These are phyloP conservation scores for Spiraea crenata DNA, from an alignment of 331 rosid species.

Conservation along the genomic window DNA sequence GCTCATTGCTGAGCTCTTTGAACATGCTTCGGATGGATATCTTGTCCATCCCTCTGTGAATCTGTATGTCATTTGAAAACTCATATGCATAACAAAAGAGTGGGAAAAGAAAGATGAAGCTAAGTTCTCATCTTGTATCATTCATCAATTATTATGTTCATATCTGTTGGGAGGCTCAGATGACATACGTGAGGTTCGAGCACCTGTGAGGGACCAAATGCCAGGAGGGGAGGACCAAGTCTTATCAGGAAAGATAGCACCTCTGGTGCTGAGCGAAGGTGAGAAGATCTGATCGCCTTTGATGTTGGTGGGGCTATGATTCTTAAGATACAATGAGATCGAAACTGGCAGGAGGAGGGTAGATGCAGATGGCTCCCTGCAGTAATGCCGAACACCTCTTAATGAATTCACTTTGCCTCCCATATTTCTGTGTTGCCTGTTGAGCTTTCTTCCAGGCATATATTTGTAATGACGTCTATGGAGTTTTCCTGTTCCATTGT, in stretches of 20 bases:
- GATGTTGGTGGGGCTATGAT: not conserved
- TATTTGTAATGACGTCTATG: not conserved
- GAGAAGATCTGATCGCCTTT: not conserved
- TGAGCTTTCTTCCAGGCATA: not conserved
- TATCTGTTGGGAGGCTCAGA: constrained; percentile 19
- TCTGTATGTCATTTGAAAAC: constrained; percentile 12
- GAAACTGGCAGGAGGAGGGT: too few relatives aligned
- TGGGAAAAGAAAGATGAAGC: constrained; percentile 16
- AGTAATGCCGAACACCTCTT: not conserved
- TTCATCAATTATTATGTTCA: constrained; percentile 7
- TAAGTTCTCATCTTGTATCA: not conserved
- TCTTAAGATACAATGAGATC: not conserved
- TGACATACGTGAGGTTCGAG: constrained; percentile 8
- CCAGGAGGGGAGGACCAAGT: not conserved
- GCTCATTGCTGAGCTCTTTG: constrained; percentile 34
- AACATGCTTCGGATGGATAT: constrained; percentile 30
- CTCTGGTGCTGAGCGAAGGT: not conserved
- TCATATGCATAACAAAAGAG: constrained; percentile 11
- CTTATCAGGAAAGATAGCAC: not conserved
- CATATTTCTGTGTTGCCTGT: not conserved
- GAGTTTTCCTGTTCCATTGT: not conserved
- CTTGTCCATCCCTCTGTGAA: constrained; percentile 31
- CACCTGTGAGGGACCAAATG: not conserved
- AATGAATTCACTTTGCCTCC: not conserved
- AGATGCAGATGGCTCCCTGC: not conserved